Conservation (phyloP, 2,329 filamentous ascomycete genomes). For the Microcyclosporella mali region DNA sequence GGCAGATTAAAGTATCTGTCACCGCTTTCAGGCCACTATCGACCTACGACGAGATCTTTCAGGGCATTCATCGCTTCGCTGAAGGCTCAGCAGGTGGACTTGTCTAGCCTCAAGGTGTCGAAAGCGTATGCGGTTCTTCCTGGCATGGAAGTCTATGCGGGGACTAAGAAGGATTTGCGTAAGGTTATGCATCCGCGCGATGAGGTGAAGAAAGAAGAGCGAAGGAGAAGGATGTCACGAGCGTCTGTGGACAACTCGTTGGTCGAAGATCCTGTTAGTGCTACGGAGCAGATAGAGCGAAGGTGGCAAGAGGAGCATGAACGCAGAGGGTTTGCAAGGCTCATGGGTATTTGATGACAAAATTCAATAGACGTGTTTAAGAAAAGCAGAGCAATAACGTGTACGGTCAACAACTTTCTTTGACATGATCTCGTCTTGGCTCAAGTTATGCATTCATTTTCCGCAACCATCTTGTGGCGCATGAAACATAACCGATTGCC, state of each 20-base stretch:
- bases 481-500: slow-evolving; percentile 34
- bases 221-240: background rate
- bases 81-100: slow-evolving; percentile 66
- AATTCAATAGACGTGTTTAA: background rate
- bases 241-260: slow-evolving; percentile 2
- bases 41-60: slow-evolving; percentile 76
- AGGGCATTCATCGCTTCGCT: slow-evolving; percentile 69
- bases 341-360: slow-evolving; percentile 9
- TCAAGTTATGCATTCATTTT: slow-evolving; percentile 33
- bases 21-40: slow-evolving; percentile 68
- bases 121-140: slow-evolving; percentile 64
- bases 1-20: slow-evolving; percentile 68
- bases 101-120: slow-evolving; percentile 68
- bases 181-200: slow-evolving; percentile 38
- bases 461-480: slow-evolving; percentile 29
- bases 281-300: slow-evolving; percentile 14
- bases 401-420: no score
- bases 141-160: slow-evolving; percentile 71
- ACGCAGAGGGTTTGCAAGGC: slow-evolving; percentile 5
- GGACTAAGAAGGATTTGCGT: slow-evolving; percentile 61
- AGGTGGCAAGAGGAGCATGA: slow-evolving; percentile 17
- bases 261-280: slow-evolving; percentile 2
- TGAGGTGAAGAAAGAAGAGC: slow-evolving; percentile 5
- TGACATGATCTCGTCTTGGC: slow-evolving; percentile 26
- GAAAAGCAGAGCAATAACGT: no score